Conservation (phyloP, 352 stramenopile genomes). For the Paralagenidium karlingii region DNA sequence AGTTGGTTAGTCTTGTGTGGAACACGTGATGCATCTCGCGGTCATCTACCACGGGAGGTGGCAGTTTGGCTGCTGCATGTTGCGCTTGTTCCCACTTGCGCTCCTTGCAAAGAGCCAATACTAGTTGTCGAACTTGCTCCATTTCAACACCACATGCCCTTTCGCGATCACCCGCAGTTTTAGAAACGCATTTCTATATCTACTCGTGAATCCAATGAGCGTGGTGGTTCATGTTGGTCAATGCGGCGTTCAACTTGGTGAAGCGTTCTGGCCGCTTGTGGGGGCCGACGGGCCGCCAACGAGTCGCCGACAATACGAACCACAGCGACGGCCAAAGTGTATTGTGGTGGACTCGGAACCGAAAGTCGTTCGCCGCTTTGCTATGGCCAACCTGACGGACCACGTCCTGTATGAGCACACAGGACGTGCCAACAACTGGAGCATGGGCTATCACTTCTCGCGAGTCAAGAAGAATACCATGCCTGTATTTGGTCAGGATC, state of each 20-base stretch:
- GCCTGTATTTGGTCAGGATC: conserved; percentile 3
- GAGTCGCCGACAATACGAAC: conserved; percentile 1
- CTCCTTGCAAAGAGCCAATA: no score
- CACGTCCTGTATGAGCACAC: conserved; percentile 45
- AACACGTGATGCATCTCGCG: no score
- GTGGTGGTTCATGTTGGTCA: conserved; percentile 57
- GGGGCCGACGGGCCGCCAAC: neutral
- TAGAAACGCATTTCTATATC: no score
- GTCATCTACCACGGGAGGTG: no score
- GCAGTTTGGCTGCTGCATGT: no score
- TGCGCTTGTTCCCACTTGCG: no score
- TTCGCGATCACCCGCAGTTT: no score
- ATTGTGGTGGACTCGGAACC: conserved; percentile 74
- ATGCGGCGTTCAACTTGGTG: conserved; percentile 64
- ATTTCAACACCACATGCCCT: no score
- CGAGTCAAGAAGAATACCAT: conserved; percentile 19
- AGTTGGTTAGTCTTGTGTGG: no score
- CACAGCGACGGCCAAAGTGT: conserved; percentile 6
- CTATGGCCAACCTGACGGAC: conserved; percentile 12
- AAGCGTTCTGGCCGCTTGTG: conserved; percentile 49
- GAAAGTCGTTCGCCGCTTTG: conserved; percentile 36
- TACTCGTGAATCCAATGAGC: no score
- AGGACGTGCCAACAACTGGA: conserved; percentile 83
- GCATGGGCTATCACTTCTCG: conserved; percentile 73
- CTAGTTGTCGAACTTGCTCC: no score